Conservation (phyloP, 257 asterid species). For the Solanum pinnatisectum region DNA sequence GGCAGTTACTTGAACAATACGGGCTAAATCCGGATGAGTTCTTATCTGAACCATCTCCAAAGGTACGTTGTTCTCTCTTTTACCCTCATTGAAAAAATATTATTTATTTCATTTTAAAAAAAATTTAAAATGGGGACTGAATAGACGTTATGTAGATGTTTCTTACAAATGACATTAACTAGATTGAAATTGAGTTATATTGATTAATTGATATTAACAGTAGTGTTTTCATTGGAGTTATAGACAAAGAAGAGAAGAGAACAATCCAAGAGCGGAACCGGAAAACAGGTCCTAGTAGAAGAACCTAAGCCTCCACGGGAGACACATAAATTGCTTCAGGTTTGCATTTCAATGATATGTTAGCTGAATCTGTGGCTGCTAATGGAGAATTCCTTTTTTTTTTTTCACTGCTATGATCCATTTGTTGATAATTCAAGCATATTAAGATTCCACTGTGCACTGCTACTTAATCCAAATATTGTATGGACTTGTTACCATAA, state of each 20-base stretch:
- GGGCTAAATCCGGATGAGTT: slow-evolving; percentile 71
- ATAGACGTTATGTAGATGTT: background rate
- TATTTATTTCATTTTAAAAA: background rate
- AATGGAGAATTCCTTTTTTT: background rate
- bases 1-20: slow-evolving; percentile 62
- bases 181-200: background rate
- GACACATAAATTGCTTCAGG: slow-evolving; percentile 98
- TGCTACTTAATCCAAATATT: background rate
- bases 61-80: slow-evolving; percentile 28
- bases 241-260: slow-evolving; percentile 56
- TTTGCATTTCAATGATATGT: slow-evolving; percentile 3
- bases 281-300: slow-evolving; percentile 19
- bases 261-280: slow-evolving; percentile 21
- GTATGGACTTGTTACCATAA: background rate
- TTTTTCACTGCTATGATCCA: background rate
- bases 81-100: background rate
- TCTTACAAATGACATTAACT: background rate
- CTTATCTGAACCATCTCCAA: slow-evolving; percentile 51
- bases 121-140: background rate
- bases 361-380: background rate
- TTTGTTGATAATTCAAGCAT: background rate
- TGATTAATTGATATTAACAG: background rate
- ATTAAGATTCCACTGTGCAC: background rate
- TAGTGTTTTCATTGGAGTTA: background rate
- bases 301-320: slow-evolving; percentile 63